Conservation (phyloP, 75 land plant species). For the Cunninghamia lanceolata region DNA sequence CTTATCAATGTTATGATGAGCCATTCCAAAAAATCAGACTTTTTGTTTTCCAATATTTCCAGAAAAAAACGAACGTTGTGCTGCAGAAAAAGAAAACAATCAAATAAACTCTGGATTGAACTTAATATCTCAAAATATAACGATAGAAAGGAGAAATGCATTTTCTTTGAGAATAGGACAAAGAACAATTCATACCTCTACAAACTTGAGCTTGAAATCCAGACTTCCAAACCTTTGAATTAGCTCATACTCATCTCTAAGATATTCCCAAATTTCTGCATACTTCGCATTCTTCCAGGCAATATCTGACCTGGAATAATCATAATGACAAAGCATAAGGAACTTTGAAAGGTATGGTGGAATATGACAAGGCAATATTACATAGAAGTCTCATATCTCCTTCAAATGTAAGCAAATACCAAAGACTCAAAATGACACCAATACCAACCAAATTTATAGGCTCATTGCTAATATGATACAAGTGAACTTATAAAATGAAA, state of each 20-base stretch:
- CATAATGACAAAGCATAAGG: neutral
- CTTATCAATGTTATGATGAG: constrained; percentile 68
- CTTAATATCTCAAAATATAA: neutral
- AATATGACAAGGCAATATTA: neutral
- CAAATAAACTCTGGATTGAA: neutral
- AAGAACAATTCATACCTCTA: constrained; percentile 52
- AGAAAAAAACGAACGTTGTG: constrained; percentile 81
- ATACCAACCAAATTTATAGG: neutral
- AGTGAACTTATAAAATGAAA: neutral
- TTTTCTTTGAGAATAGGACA: constrained; percentile 13
- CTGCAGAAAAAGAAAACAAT: constrained; percentile 36
- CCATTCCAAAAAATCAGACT: constrained; percentile 78
- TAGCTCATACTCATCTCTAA: constrained; percentile 82
- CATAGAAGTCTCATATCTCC: neutral
- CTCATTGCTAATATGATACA: neutral
- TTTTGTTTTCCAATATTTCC: constrained; percentile 76
- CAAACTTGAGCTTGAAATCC: constrained; percentile 80
- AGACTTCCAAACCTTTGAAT: constrained; percentile 74
- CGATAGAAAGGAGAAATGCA: neutral
- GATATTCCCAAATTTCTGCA: constrained; percentile 76
- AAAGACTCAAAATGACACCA: neutral
- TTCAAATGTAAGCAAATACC: neutral
- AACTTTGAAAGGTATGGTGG: neutral
- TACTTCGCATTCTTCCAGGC: constrained; percentile 93
- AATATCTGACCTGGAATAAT: constrained; percentile 74